Evolutionary conservation across 148 eudicot species (phyloP), one percentile per base, ranked within the genome.

Genomic region (Cornus suecica): DNA sequence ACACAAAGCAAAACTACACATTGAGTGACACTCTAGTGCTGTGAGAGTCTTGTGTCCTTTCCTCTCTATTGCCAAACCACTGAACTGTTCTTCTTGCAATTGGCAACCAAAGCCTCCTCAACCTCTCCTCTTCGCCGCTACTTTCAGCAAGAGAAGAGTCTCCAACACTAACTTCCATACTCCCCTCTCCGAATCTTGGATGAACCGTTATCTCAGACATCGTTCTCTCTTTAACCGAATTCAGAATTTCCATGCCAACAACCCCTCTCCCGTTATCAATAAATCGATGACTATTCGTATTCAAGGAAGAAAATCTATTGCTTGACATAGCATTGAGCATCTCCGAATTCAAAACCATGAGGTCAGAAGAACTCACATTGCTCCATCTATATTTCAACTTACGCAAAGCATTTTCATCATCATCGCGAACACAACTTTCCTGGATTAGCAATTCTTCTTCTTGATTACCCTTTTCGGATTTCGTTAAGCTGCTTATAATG

Each of bases 1-100:
- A 27, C 62, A 10, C 18, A 8, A 3, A 42, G 7, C 7, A 70
- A 37, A 42, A 31, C 68, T 80, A 87, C 68, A 84, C 87, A 82
- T 84, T 61, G 10, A 73, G 45, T 68, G 63, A 72, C 68, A 76
- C 72, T 67, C 68, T 75, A 74, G 78, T 78, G 68, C 68, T 79
- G 11, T 60, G 48, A 32, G 79, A 20, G 20, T 30, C 34, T 15
- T 65, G 79, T 22, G 79, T 32, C 11, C 75, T 69, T 54, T 52
- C 77, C 69, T 89, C 92, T 87, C 86, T 85, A 63, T 82, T 83
- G 5, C 88, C 96, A 86, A 87, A 93, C 94, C 94, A 87, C 80
- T 90, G 83, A 65, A 90, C 92, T 72, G 98, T 93, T 82, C 81
- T 91, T 81, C 78, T 83, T 24, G 98, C 98, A 76, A 93, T 93